Base-by-base conservation (phyloP, 2,329 filamentous ascomycete species). In the Pseudogymnoascus sp. region DNA sequence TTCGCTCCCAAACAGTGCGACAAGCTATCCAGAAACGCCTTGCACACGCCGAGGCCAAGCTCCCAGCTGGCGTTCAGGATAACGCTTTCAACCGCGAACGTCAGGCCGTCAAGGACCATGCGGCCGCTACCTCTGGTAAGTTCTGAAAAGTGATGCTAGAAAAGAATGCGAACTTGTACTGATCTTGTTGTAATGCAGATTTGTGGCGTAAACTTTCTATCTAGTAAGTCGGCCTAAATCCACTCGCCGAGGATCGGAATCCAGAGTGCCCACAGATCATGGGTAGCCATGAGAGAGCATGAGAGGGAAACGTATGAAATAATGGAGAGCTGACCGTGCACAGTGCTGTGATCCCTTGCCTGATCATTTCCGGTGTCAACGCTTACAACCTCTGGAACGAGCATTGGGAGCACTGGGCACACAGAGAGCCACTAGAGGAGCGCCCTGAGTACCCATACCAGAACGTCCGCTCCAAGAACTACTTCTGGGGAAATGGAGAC, bases 381-480 rank as follows among this genome's bases (percentile, higher is more conserved):
- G 93, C 93, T 72, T 96, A 89, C 77, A 87, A 88, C 75, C 87
- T 96, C 67, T 99, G 92, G 91, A 87, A 85, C 73, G 91, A 96
- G 81, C 95, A 99, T 80, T 97, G 93, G 93, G 90, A 96, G 80
- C 95, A 99, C 84, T 91, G 89, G 86, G 80, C 78, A 62, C 93
- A 97, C 81, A 80, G 90, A 78, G 86, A 89, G 66, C 90, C 95
- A 69, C 82, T 93, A 70, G 91, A 96, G 82, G 95, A 99, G 81
- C 89, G 90, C 75, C 80, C 84, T 73, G 91, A 97, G 82, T 99
- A 97, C 80, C 81, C 92, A 65, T 99, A 96, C 87, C 91, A 96
- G 86, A 99, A 99, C 84, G 90, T 99, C 78, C 90, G 95, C 76
- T 85, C 86, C 77, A 97, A 95, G 88, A 97, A 96, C 86, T 99